A percentile compares a stretch with the other conserved stretches of the same genome.
Conservation (phyloP, 1,284 basidiomycete genomes). For the Microbotryomycetes sp. region DNA sequence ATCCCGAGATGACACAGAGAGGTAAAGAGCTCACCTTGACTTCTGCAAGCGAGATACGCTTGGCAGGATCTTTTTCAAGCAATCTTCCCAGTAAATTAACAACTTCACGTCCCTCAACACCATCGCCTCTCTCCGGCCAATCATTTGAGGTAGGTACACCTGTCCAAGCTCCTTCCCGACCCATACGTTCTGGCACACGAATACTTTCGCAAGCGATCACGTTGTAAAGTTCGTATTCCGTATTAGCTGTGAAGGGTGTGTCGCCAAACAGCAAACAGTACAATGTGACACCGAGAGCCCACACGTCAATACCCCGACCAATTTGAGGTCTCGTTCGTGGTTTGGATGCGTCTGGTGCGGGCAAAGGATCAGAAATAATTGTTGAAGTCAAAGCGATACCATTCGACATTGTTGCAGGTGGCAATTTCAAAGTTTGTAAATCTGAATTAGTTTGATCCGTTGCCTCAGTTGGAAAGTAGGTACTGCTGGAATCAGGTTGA, state of each 20-base stretch:
- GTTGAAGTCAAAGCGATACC: slow-evolving; percentile 14
- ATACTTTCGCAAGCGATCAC: slow-evolving; percentile 77
- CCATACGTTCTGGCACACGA: slow-evolving; percentile 64
- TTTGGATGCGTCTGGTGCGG: slow-evolving; percentile 9
- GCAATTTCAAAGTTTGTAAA: slow-evolving; percentile 6
- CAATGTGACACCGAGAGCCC: slow-evolving; percentile 96
- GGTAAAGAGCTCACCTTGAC: slow-evolving; percentile 62
- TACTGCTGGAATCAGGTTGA: slow-evolving; percentile 13
- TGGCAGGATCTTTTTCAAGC: slow-evolving; percentile 72
- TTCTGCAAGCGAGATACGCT: slow-evolving; percentile 72
- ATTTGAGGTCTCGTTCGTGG: slow-evolving; percentile 50
- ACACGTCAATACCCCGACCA: slow-evolving; percentile 96
- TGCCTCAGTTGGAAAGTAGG: slow-evolving; percentile 20
- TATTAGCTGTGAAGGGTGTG: slow-evolving; percentile 59
- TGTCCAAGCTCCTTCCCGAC: slow-evolving; percentile 58
- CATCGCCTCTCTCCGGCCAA: slow-evolving; percentile 42
- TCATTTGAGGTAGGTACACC: slow-evolving; percentile 40
- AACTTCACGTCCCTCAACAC: slow-evolving; percentile 54
- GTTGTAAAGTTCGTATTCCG: slow-evolving; percentile 76
- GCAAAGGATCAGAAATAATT: slow-evolving; percentile 33
- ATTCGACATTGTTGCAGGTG: slow-evolving; percentile 12
- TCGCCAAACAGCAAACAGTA: slow-evolving; percentile 89
- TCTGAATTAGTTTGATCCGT: slow-evolving; percentile 28
- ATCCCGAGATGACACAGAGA: not conserved
- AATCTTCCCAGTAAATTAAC: slow-evolving; percentile 67